phyloP scores from a whole-genome alignment of 2,329 filamentous ascomycete genomes.

The Fusarium haematococcum region DNA sequence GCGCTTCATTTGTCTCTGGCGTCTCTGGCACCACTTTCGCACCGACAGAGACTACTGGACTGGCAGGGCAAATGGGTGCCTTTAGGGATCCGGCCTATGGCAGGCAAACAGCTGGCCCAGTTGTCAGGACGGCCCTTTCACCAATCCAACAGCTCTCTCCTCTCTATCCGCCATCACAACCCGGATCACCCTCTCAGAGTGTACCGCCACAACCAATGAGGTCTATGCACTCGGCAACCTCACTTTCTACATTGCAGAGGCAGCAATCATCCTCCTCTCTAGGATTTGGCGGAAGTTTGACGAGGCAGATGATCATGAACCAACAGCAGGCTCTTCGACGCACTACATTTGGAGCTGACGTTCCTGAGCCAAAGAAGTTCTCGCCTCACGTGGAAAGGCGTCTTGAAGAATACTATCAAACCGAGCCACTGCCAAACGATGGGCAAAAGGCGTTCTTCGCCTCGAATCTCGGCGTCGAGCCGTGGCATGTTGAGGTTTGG shows the following conservation, averaged over 20 bases:
- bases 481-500: slow-evolving; percentile 65
- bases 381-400: slow-evolving; percentile 62
- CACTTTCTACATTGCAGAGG: slow-evolving; percentile 38
- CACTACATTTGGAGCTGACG: slow-evolving; percentile 53
- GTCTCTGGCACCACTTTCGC: slow-evolving; percentile 51
- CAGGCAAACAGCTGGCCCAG: slow-evolving; percentile 21
- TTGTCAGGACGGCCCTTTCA: slow-evolving; percentile 17
- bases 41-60: slow-evolving; percentile 44
- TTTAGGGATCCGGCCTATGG: slow-evolving; percentile 37
- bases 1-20: slow-evolving; percentile 47
- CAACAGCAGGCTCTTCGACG: slow-evolving; percentile 56
- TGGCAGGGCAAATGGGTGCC: slow-evolving; percentile 34
- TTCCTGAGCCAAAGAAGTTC: slow-evolving; percentile 59
- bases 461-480: slow-evolving; percentile 65
- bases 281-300: slow-evolving; percentile 44
- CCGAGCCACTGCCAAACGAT: slow-evolving; percentile 60
- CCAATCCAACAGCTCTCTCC: slow-evolving; percentile 39
- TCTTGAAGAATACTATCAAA: slow-evolving; percentile 65
- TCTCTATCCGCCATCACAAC: slow-evolving; percentile 24
- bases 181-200: slow-evolving; percentile 39
- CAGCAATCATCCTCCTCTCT: slow-evolving; percentile 37
- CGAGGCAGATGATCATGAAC: slow-evolving; percentile 59
- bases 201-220: slow-evolving; percentile 30
- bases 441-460: slow-evolving; percentile 65
- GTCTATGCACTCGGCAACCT: slow-evolving; percentile 40